Percentiles rank a stretch among this genome's conserved stretches.
Conservation (phyloP, 805 yeast species). For the Lachancea quebecensis region DNA sequence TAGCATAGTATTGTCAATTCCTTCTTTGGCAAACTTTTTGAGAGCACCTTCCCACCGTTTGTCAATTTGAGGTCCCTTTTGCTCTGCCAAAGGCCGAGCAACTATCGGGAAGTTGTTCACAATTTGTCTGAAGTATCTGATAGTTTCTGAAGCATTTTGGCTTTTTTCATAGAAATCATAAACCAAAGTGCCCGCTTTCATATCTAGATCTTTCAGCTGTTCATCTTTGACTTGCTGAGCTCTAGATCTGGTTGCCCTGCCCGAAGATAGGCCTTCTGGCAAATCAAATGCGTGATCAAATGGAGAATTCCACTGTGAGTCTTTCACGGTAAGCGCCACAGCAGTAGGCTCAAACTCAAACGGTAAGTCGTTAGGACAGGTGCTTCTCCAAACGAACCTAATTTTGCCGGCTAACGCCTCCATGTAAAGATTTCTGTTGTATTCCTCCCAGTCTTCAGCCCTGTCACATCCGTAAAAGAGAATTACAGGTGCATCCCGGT, state of each 20-base stretch:
- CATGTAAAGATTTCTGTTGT: conserved; percentile 51
- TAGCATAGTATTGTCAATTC: conserved; percentile 27
- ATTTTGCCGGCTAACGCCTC: conserved; percentile 60
- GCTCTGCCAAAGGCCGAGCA: conserved; percentile 12
- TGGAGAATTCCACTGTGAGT: conserved; percentile 30
- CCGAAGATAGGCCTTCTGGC: conserved; percentile 37
- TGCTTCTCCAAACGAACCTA: conserved; percentile 69
- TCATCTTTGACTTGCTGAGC: conserved; percentile 14
- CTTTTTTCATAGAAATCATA: conserved; percentile 33
- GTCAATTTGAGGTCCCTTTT: conserved; percentile 2
- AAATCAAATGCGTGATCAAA: conserved; percentile 33
- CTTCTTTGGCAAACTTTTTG: conserved; percentile 17
- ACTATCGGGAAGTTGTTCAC: conserved; percentile 37
- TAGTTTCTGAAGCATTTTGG: conserved; percentile 30
- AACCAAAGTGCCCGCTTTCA: conserved; percentile 65
- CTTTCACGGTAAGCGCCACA: conserved; percentile 18
- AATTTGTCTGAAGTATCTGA: conserved; percentile 31
- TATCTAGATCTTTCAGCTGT: conserved; percentile 37
- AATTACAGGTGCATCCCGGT: conserved; percentile 44
- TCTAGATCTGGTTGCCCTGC: conserved; percentile 26
- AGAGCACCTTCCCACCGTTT: conserved; percentile 9
- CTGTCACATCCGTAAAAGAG: conserved; percentile 61
- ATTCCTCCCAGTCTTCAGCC: conserved; percentile 43
- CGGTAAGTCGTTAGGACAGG: conserved; percentile 36
- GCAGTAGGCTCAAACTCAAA: conserved; percentile 34